Evolutionary conservation across 257 asterid genomes (phyloP), one percentile per base, ranked within the genome.

Genomic region (Ligustrum vulgare): DNA sequence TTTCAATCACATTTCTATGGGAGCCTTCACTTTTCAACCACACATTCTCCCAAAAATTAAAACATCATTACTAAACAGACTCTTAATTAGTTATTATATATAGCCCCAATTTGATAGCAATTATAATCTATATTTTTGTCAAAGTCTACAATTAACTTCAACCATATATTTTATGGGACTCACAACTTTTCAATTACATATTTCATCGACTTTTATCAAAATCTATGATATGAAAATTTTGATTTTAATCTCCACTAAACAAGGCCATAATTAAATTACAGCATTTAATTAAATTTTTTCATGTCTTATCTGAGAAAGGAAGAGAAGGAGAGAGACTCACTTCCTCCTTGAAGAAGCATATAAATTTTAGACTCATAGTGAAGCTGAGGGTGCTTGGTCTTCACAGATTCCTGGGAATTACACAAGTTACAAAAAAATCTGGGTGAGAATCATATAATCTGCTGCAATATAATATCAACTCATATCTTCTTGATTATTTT

Each of bases 301-400:
- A 2, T 39, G 45, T 9, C 45, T 8, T 39, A 39, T 39, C 45
- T 8, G 69, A 33, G 68, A 7, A 33, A 16, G 62, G 18, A 25
- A 69, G 73, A 12, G 81, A 25, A 2, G 2, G 54, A 35, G 69
- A 76, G 80, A 71, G 2, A 10, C 82, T 67, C 75, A 88, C 92
- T 86, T 80, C 92, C 92, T 77, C 92, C 92, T 72, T 86, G 89
- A 35, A 88, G 92, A 80, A 88, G 83, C 86, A 84, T 77, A 69
- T 88, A 88, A 63, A 88, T 77, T 79, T 87, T 87, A 69, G 92
- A 85, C 82, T 87, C 92, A 65, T 85, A 85, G 67, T 87, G 92
- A 80, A 87, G 88, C 75, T 87, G 92, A 74, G 92, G 92, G 77
- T 85, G 92, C 80, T 84, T 87, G 77, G 90, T 87, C 84, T 84